A percentile compares a stretch with the other conserved stretches of the same genome.
Conservation (phyloP, 2,329 filamentous ascomycete species). For the Diaporthe vexans region DNA sequence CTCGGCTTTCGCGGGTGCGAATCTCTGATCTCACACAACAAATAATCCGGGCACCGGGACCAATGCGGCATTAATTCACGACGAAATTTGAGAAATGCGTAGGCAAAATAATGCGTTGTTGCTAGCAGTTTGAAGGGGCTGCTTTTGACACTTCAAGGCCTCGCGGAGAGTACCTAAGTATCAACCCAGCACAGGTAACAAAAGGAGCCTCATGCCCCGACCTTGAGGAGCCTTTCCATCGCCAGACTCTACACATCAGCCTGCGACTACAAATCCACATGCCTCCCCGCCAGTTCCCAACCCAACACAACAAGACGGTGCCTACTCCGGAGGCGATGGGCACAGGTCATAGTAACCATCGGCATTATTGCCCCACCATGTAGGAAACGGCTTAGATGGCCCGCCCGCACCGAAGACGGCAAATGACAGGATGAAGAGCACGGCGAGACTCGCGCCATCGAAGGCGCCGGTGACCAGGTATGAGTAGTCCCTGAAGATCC, state of each 20-base stretch:
- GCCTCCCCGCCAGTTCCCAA: too few species aligned
- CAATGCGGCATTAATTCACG: too few species aligned
- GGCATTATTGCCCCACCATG: slow-evolving; percentile 68
- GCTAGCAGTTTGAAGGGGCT: not conserved
- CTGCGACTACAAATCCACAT: not conserved
- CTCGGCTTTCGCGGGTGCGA: too few species aligned
- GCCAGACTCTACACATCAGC: not conserved
- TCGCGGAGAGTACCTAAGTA: not conserved
- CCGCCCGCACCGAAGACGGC: slow-evolving; percentile 68
- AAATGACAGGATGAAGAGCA: slow-evolving; percentile 67
- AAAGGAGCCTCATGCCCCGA: not conserved
- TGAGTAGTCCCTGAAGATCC: slow-evolving; percentile 66
- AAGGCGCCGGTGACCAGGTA: slow-evolving; percentile 67
- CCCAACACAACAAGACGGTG: too few species aligned
- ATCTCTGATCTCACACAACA: too few species aligned
- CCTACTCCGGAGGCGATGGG: slow-evolving; percentile 52
- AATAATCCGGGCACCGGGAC: too few species aligned
- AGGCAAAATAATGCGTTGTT: not conserved
- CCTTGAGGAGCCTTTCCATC: not conserved
- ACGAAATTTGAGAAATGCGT: not conserved
- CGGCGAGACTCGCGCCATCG: slow-evolving; percentile 63
- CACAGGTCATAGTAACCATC: slow-evolving; percentile 64
- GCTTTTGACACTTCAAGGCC: not conserved
- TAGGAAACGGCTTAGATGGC: slow-evolving; percentile 58
- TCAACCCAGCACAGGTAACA: too few species aligned